Evolutionary conservation across 2,329 filamentous ascomycete genomes (phyloP).

Genomic region (Aspergillus proliferans): DNA sequence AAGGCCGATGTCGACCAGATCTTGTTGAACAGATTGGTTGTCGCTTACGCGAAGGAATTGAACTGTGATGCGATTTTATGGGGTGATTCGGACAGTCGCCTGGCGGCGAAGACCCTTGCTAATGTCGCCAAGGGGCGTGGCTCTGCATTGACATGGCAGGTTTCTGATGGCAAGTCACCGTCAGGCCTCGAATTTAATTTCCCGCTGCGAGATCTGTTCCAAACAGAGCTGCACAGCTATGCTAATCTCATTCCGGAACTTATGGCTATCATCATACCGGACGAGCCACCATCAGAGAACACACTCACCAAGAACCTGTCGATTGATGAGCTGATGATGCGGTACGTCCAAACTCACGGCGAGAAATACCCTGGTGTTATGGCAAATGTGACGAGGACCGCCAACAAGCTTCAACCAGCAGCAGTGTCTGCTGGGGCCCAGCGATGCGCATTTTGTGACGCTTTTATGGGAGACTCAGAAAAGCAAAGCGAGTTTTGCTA

Average conservation of each 20-base stretch:
- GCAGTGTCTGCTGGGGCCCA: conserved; percentile 23
- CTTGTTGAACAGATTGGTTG: conserved; percentile 65
- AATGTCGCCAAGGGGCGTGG: conserved; percentile 90
- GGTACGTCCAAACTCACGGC: conserved; percentile 84
- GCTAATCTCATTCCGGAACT: conserved; percentile 50
- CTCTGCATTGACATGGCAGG: conserved; percentile 72
- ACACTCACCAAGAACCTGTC: conserved; percentile 56
- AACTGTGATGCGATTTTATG: conserved; percentile 68
- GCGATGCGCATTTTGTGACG: conserved; percentile 62
- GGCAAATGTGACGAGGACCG: conserved; percentile 88
- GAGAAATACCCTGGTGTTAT: conserved; percentile 84
- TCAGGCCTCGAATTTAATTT: conserved; percentile 62
- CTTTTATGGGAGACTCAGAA: conserved; percentile 57
- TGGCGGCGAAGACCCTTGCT: conserved; percentile 78
- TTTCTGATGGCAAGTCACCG: conserved; percentile 65
- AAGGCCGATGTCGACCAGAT: conserved; percentile 66
- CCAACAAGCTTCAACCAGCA: conserved; percentile 63
- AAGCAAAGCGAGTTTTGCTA: conserved; percentile 53
- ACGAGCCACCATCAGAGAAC: conserved; percentile 31
- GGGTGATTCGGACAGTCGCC: conserved; percentile 77
- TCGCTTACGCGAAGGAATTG: conserved; percentile 55
- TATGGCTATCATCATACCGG: conserved; percentile 40
- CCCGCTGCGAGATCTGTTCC: conserved; percentile 77
- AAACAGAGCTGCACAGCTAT: conserved; percentile 70
- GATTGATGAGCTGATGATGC: conserved; percentile 82